These are phyloP conservation scores for Pyrrhoderma lamaoense DNA, from an alignment of 1,284 basidiomycete genomes.

Conservation along the genomic window DNA sequence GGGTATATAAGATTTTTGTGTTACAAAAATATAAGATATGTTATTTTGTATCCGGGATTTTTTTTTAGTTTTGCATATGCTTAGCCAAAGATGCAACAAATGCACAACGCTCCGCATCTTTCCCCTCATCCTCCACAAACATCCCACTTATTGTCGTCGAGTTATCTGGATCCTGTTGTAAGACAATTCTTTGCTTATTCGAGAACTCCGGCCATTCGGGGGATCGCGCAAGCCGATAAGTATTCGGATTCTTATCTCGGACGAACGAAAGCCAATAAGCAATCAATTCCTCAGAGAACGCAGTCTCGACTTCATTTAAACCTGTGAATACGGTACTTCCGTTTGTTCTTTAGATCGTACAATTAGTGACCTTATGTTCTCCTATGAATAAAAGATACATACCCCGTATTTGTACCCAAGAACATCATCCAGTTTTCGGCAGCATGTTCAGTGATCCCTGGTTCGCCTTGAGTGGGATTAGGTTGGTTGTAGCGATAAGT, in stretches of 20 bases:
- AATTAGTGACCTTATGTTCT: neutral
- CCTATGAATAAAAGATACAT: constrained; percentile 11
- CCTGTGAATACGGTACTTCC: constrained; percentile 37
- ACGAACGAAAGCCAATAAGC: constrained; percentile 59
- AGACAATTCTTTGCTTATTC: constrained; percentile 30
- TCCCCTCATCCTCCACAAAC: constrained; percentile 33
- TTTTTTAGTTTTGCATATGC: constrained; percentile 29
- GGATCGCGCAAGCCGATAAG: constrained; percentile 40
- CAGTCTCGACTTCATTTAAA: constrained; percentile 34
- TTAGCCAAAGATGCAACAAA: constrained; percentile 30
- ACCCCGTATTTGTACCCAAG: constrained; percentile 52
- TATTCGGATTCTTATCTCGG: constrained; percentile 43
- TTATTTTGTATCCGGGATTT: too few species aligned
- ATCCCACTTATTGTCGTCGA: constrained; percentile 33
- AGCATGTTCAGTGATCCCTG: constrained; percentile 37
- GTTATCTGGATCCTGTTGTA: constrained; percentile 35
- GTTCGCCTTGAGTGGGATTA: constrained; percentile 34
- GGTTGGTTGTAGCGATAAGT: constrained; percentile 52
- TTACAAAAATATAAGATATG: too few species aligned
- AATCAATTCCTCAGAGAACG: constrained; percentile 48
- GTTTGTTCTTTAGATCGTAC: constrained; percentile 32
- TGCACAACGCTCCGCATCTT: constrained; percentile 34
- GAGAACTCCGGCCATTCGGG: constrained; percentile 25
- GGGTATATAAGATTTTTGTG: too few species aligned
- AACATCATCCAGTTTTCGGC: constrained; percentile 64